Evolutionary conservation across 2,329 filamentous ascomycete genomes (phyloP).

Genomic region (Aureobasidium uvarum): DNA sequence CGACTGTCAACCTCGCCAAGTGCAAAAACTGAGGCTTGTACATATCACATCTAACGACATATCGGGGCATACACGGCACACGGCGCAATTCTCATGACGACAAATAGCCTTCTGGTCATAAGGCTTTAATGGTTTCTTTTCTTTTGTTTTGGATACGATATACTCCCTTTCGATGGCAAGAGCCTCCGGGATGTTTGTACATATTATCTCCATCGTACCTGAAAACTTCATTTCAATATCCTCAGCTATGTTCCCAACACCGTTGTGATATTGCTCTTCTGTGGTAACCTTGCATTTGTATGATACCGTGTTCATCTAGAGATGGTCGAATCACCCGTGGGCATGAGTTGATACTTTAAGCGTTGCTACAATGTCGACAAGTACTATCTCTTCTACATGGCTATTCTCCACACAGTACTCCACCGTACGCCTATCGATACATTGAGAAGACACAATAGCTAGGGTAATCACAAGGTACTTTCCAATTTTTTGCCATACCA

Average conservation of each 20-base stretch:
- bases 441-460: no score
- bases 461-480: no score
- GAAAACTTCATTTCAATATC: neutral
- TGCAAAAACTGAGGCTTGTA: slow-evolving; percentile 4
- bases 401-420: no score
- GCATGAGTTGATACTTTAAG: no score
- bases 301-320: no score
- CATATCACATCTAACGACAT: neutral
- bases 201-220: neutral
- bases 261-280: no score
- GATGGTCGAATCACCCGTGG: no score
- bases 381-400: no score
- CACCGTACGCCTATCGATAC: no score
- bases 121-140: slow-evolving; percentile 1
- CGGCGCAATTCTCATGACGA: neutral
- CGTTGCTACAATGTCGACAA: neutral
- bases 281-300: no score
- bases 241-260: no score
- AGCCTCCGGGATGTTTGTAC: neutral
- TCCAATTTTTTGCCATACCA: no score
- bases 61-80: neutral
- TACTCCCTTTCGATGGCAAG: neutral
- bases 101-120: neutral
- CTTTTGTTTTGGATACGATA: neutral
- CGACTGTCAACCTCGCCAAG: slow-evolving; percentile 9